Base-by-base conservation (phyloP, 2,329 filamentous ascomycete species). In the Xylaria sp. region DNA sequence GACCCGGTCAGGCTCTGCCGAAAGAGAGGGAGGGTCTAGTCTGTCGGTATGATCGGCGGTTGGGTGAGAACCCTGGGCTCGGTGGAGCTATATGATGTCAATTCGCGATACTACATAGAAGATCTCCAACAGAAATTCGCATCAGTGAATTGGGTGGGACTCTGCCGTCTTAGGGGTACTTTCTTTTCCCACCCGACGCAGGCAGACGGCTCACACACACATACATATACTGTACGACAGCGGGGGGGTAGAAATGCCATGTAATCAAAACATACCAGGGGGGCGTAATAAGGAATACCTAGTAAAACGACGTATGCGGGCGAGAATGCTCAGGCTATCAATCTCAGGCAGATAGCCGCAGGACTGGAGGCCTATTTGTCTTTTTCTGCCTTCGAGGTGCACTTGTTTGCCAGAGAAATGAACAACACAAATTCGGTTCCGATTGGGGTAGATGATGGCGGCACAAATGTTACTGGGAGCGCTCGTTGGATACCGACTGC, bases 81-180 rank as follows among this genome's bases (percentile, higher is more conserved):
- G 53, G 63, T 65, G 65, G 62, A 66, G 63, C 65, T 64, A 52
- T 54, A 63, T 67, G 64, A 67, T 67, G 65, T 67, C 63, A 67
- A 56, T 61, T 61, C 24, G 54, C 44, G 44, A 48, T n/a, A n/a
- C n/a, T n/a, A n/a, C n/a, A n/a, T 39, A 17, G 39, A 13, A 20
- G 29, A 34, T 34, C 29, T 34, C 11, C 29, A 34, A 6, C 29
- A 34, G 29, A 7, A 34, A 34, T 34, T 34, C 5, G 29, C 29
- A 34, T 34, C 6, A 34, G 16, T 34, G 29, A 34, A 34, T 34
- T 34, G 29, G 16, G 29, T 34, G 29, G 29, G 29, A 34, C 29
- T 34, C 29, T 34, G 29, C 29, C 8, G 29, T 34, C 29, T 34
- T n/a, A n/a, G 29, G 29, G 29, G 11, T 34, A 34, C 29, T 13